phyloP scores from a whole-genome alignment of 495 filamentous ascomycete species.

The Daldinia caldariorum region DNA sequence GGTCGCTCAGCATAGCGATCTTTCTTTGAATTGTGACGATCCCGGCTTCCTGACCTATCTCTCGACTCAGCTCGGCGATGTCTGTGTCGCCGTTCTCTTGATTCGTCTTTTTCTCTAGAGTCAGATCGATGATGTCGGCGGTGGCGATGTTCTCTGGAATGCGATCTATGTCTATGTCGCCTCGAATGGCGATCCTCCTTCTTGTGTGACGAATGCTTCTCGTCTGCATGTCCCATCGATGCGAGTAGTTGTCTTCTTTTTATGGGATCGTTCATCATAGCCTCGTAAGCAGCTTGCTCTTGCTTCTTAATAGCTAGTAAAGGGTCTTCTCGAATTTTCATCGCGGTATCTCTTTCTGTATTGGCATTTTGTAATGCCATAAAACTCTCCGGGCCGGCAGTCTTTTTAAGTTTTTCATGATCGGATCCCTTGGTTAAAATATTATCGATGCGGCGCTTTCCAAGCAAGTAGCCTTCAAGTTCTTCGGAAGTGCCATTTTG shows the following conservation, averaged over 20 bases:
- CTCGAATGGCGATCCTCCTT: conserved; percentile 61
- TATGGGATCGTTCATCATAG: conserved; percentile 84
- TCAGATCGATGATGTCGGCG: conserved; percentile 53
- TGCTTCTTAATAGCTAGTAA: conserved; percentile 90
- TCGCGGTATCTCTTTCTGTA: conserved; percentile 76
- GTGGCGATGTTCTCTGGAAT: conserved; percentile 57
- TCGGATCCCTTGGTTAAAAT: conserved; percentile 85
- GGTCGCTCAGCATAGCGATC: conserved; percentile 28
- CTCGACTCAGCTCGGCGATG: conserved; percentile 48
- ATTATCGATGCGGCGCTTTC: conserved; percentile 89
- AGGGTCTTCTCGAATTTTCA: conserved; percentile 89
- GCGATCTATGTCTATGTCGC: conserved; percentile 55
- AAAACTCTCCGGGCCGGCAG: conserved; percentile 72
- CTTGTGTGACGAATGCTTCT: conserved; percentile 49
- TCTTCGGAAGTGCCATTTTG: conserved; percentile 86
- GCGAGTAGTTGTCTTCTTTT: conserved; percentile 74
- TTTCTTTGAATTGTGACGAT: conserved; percentile 49
- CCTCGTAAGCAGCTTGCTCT: conserved; percentile 90
- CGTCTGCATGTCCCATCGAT: conserved; percentile 63
- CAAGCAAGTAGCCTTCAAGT: conserved; percentile 91
- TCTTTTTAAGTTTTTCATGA: conserved; percentile 81
- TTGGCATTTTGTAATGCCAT: conserved; percentile 68
- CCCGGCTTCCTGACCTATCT: conserved; percentile 46
- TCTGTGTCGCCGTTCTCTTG: conserved; percentile 52
- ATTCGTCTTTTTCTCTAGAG: conserved; percentile 53